Conservation (phyloP, 768 basidiomycete genomes). For the Gloeopeniophorella convolvens region DNA sequence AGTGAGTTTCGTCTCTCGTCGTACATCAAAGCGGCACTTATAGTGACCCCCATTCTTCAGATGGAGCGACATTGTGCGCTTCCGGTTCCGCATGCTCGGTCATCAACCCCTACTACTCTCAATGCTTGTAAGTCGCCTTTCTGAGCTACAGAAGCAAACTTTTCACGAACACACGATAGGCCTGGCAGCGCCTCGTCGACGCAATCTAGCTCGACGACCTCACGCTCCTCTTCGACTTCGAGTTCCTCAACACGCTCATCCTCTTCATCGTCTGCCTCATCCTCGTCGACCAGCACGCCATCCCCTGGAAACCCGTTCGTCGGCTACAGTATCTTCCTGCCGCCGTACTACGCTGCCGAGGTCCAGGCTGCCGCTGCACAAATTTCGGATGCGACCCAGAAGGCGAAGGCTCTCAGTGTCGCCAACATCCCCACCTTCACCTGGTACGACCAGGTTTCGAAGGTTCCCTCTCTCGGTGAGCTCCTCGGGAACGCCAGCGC, state of each 20-base stretch:
- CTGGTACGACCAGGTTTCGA: slow-evolving; percentile 53
- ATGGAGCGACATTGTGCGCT: slow-evolving; percentile 30
- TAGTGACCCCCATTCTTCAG: slow-evolving; percentile 15
- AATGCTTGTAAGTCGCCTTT: slow-evolving; percentile 27
- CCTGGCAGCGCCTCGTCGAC: slow-evolving; percentile 13
- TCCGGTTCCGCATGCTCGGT: slow-evolving; percentile 28
- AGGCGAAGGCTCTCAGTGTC: slow-evolving; percentile 45
- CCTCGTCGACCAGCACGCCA: slow-evolving; percentile 28
- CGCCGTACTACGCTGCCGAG: slow-evolving; percentile 51
- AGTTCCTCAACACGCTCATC: slow-evolving; percentile 19
- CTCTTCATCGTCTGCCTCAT: slow-evolving; percentile 27
- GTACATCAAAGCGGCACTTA: background rate
- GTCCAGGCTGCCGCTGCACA: slow-evolving; percentile 41
- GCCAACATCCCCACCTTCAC: slow-evolving; percentile 57
- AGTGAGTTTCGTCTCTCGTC: slow-evolving; percentile 30
- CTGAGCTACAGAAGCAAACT: background rate
- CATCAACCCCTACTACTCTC: slow-evolving; percentile 30
- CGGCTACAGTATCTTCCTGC: slow-evolving; percentile 46
- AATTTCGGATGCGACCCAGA: slow-evolving; percentile 43
- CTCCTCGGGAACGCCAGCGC: slow-evolving; percentile 50
- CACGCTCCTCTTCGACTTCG: slow-evolving; percentile 12
- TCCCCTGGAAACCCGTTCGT: slow-evolving; percentile 47
- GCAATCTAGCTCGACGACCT: slow-evolving; percentile 12
- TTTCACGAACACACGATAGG: background rate
- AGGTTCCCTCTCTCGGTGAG: slow-evolving; percentile 46